Percentiles rank a stretch among this genome's conserved stretches.
phyloP scores from a whole-genome alignment of 2,329 filamentous ascomycete genomes.

The Penicillium sclerotigenum region DNA sequence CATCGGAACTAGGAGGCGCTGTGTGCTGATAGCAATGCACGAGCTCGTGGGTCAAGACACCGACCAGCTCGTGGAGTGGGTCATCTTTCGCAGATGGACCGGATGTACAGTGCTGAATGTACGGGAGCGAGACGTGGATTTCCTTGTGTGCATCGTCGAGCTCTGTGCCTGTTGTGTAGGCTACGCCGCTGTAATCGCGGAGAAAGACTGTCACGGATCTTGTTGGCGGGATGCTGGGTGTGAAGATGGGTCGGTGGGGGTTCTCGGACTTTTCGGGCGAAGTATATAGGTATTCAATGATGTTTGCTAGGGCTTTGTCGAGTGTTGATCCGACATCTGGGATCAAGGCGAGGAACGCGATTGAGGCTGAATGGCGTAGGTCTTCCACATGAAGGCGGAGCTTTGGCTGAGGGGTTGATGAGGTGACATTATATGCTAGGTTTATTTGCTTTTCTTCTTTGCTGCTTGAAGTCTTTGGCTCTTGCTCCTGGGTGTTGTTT shows the following conservation, averaged over 20 bases:
- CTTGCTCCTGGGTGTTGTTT: not conserved
- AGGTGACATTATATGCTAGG: conserved; percentile 4
- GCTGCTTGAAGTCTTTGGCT: not conserved
- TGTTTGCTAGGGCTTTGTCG: conserved; percentile 60
- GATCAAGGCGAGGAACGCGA: conserved; percentile 65
- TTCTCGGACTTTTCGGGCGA: conserved; percentile 10
- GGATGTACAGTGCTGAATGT: conserved; percentile 52
- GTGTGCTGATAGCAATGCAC: conserved; percentile 93
- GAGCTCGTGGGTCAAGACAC: conserved; percentile 86
- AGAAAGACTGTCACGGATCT: conserved; percentile 83
- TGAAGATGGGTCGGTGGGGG: conserved; percentile 22
- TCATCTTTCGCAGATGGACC: conserved; percentile 22
- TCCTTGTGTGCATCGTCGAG: conserved; percentile 87
- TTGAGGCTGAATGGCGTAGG: conserved; percentile 29
- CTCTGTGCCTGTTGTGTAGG: conserved; percentile 78
- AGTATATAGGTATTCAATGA: conserved; percentile 70
- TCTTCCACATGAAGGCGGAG: conserved; percentile 37
- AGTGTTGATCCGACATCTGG: conserved; percentile 61
- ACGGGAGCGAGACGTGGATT: conserved; percentile 79
- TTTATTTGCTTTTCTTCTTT: not conserved
- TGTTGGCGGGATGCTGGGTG: conserved; percentile 56
- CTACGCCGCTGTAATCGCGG: conserved; percentile 75
- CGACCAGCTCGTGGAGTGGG: conserved; percentile 63
- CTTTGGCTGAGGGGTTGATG: conserved; percentile 29
- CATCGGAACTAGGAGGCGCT: conserved; percentile 49